A percentile compares a stretch with the other conserved stretches of the same genome.
Conservation (phyloP, 768 basidiomycete species). For the Omphalotus guepiniiformis region DNA sequence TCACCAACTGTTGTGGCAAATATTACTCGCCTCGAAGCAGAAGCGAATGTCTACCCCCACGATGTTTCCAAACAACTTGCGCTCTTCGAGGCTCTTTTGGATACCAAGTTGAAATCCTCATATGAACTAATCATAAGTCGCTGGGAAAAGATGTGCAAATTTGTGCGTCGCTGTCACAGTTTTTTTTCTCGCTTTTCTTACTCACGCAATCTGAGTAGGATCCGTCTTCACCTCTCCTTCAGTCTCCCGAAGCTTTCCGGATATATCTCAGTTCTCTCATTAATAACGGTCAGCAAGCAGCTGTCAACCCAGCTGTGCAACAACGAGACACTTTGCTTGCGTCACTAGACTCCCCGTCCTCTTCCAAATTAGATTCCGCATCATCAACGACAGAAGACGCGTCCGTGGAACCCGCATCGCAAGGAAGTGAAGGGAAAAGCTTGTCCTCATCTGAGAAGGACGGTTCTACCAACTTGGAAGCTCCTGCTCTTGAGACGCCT, state of each 20-base stretch:
- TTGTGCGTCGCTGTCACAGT: conserved; percentile 51
- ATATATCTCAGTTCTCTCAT: conserved; percentile 69
- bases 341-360: too few relatives aligned
- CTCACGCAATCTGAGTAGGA: conserved; percentile 39
- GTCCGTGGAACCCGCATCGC: conserved; percentile 14
- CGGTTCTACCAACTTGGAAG: conserved; percentile 11
- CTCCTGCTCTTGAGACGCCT: conserved; percentile 29
- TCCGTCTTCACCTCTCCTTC: conserved; percentile 62
- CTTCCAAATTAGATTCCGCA: too few relatives aligned
- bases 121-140: conserved; percentile 71
- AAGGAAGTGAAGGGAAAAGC: conserved; percentile 6
- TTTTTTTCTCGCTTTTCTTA: neutral
- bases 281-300: conserved; percentile 49
- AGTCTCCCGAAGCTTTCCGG: conserved; percentile 69
- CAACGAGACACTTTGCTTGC: conserved; percentile 62
- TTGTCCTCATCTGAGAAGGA: conserved; percentile 12
- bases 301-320: conserved; percentile 63
- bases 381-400: conserved; percentile 13
- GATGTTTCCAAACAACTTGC: conserved; percentile 68
- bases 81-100: conserved; percentile 61
- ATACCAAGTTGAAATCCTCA: conserved; percentile 61
- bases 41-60: conserved; percentile 69
- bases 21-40: conserved; percentile 71
- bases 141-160: conserved; percentile 84
- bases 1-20: conserved; percentile 64